phyloP scores from a whole-genome alignment of 371 early-diverging fungal species.

The Mortierella polycephala region DNA sequence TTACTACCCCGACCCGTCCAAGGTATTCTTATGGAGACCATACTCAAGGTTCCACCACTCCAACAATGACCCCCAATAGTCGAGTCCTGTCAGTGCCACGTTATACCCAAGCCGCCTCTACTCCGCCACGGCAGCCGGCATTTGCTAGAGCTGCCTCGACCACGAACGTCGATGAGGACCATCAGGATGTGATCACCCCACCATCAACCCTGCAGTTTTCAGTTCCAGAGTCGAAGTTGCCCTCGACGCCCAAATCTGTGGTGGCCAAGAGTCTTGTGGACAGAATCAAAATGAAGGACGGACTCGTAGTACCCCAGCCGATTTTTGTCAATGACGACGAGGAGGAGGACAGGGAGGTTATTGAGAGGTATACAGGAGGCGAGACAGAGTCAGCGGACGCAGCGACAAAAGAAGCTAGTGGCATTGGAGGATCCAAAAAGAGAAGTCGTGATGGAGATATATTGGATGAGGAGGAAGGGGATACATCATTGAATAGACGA shows the following conservation, averaged over 20 bases:
- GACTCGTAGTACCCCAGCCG: constrained; percentile 43
- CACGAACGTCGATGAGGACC: constrained; percentile 22
- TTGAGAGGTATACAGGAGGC: constrained; percentile 3
- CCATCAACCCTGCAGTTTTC: constrained; percentile 40
- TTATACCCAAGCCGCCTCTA: constrained; percentile 16
- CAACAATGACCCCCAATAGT: constrained; percentile 12
- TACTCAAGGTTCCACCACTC: constrained; percentile 20
- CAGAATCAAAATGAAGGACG: constrained; percentile 36
- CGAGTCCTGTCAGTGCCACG: constrained; percentile 14
- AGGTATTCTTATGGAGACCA: not conserved
- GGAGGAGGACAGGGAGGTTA: constrained; percentile 14
- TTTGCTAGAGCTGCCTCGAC: not conserved
- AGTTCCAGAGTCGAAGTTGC: constrained; percentile 34
- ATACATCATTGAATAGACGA: not conserved
- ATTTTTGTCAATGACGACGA: constrained; percentile 42
- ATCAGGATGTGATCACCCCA: constrained; percentile 45
- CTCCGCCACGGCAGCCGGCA: not conserved
- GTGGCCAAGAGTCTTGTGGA: constrained; percentile 42
- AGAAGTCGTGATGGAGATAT: constrained; percentile 23
- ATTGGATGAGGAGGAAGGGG: constrained; percentile 4
- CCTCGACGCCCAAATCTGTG: constrained; percentile 33
- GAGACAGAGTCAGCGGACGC: not conserved
- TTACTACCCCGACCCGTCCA: constrained; percentile 20
- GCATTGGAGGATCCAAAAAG: constrained; percentile 39
- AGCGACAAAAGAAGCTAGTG: not conserved